These are phyloP conservation scores for Lenzites betulinus DNA, from an alignment of 768 basidiomycete genomes.

Conservation along the genomic window DNA sequence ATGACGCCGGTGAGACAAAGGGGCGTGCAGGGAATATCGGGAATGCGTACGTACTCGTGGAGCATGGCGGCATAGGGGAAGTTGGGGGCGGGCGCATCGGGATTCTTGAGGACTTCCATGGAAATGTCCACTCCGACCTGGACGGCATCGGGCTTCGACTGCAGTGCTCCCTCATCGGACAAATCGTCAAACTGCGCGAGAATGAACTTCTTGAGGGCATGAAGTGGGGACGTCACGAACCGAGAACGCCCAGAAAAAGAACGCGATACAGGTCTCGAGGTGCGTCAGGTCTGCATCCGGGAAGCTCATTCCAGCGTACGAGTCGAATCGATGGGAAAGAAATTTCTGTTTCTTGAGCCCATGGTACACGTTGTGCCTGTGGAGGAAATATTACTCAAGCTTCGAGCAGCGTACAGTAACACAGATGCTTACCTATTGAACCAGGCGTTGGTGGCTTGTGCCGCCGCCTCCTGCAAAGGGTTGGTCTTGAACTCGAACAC, in stretches of 20 bases:
- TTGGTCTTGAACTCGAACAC: conserved; percentile 40
- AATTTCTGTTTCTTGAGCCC: conserved; percentile 38
- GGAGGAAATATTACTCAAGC: not conserved
- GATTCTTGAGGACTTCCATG: conserved; percentile 31
- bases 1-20: conserved; percentile 7
- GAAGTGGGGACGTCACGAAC: conserved; percentile 22
- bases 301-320: conserved; percentile 42
- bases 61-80: conserved; percentile 43
- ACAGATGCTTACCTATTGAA: conserved; percentile 33
- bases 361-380: conserved; percentile 37
- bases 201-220: not conserved
- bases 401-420: not conserved
- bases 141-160: conserved; percentile 38
- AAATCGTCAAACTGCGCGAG: conserved; percentile 37
- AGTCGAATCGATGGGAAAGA: conserved; percentile 40
- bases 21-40: not conserved
- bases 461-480: conserved; percentile 36
- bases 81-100: conserved; percentile 32
- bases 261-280: conserved; percentile 39
- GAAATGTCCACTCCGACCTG: conserved; percentile 37
- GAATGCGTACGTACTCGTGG: conserved; percentile 34
- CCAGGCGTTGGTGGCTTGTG: conserved; percentile 36
- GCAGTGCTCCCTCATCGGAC: conserved; percentile 39
- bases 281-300: conserved; percentile 40
- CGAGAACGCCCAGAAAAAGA: conserved; percentile 43